phyloP scores from a whole-genome alignment of 2,329 filamentous ascomycete species.

The Beauveria sp. region DNA sequence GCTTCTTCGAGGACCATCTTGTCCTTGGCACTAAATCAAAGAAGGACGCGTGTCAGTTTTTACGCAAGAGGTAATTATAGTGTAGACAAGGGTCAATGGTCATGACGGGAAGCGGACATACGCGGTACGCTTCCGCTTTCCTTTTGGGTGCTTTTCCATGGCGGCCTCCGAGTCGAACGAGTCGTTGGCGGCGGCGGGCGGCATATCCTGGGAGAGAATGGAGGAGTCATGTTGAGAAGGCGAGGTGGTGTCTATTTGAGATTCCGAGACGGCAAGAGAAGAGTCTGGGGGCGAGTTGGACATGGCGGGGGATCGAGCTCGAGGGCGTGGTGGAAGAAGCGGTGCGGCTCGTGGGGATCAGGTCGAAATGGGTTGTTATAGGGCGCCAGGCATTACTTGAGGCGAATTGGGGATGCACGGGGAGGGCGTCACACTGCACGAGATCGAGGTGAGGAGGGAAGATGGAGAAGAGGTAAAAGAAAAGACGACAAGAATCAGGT shows the following conservation, averaged over 20 bases:
- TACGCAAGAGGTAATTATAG: neutral
- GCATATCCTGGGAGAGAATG: constrained; percentile 4
- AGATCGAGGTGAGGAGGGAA: neutral
- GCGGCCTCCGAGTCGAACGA: constrained; percentile 14
- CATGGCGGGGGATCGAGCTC: neutral
- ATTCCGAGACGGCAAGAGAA: constrained; percentile 6
- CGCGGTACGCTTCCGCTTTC: constrained; percentile 57
- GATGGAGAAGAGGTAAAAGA: neutral
- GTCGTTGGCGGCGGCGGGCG: neutral
- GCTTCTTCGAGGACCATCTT: constrained; percentile 82
- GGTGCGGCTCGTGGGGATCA: constrained; percentile 8
- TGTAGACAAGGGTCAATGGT: too few relatives aligned
- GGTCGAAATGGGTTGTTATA: constrained; percentile 6
- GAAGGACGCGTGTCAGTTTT: constrained; percentile 11
- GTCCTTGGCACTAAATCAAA: constrained; percentile 63
- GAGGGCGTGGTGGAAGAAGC: neutral
- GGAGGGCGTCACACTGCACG: neutral
- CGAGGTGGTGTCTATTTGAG: neutral
- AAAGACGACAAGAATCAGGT: neutral
- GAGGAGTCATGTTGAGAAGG: constrained; percentile 9
- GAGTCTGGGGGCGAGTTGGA: constrained; percentile 6
- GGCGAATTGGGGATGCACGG: neutral
- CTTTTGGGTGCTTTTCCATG: constrained; percentile 44
- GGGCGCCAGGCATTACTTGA: constrained; percentile 7
- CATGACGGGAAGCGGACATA: constrained; percentile 30